Base-by-base conservation (phyloP, 2,329 filamentous ascomycete species). In the Pseudogymnoascus sp. region DNA sequence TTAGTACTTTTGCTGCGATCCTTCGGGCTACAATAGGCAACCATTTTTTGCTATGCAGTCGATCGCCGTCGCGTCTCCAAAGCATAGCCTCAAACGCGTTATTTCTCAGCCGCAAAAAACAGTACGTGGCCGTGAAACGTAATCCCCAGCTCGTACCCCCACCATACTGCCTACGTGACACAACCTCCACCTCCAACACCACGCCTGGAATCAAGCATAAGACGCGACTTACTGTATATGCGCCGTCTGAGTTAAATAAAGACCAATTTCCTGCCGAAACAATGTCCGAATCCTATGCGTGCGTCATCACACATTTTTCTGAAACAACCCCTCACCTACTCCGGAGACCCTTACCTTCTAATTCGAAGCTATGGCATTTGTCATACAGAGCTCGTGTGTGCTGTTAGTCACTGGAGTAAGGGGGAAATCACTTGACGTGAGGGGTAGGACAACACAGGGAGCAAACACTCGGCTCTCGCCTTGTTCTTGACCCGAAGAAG, bases 291-390 rank as follows among this genome's bases (percentile, higher is more conserved):
- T 54, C 28, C 47, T 20, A 28, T 11, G 16, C 47, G 28, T 54
- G 28, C 28, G 47, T 54, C 47, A 54, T 35, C 28, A 35, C 30
- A 6, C 47, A 33, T 3, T 33, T 54, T 18, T 54, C 47, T 35
- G 47, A 54, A 54, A 54, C 47, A 54, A 20, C 47, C 28, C 47
- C 47, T 54, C 47, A 54, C 47, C 28, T 54, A 54, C 28, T 54
- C n/a, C 47, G 11, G 6, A 33, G 14, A 3, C 1, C 25, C 25
- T 50, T 50, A 54, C 47, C 47, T 54, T 35, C n/a, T 8, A 54
- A 54, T 54, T 35, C 7, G 28, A 35, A 54, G 47, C 47, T 54
- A 4, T 33, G n/a, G 16, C 9, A 4, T 54, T 54, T 54, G 47
- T 54, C 47, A 54, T 7, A 35, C 28, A 35, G 16, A 35, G n/a